These are phyloP conservation scores for Echium plantagineum DNA, from an alignment of 257 asterid genomes.

Conservation along the genomic window DNA sequence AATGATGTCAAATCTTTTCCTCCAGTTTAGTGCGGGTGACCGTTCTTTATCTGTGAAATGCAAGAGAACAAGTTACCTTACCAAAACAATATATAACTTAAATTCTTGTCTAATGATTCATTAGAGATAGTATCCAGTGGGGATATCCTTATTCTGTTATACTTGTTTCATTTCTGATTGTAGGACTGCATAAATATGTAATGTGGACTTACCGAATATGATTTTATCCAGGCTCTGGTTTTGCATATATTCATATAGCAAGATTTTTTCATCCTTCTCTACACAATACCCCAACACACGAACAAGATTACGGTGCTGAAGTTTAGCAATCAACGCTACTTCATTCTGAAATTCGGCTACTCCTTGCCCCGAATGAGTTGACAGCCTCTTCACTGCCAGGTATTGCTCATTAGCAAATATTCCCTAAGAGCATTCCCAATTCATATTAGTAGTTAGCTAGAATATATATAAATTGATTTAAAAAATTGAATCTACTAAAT, in stretches of 20 bases:
- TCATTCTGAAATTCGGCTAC: constrained; percentile 1
- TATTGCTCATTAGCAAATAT: not conserved
- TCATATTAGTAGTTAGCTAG: no score
- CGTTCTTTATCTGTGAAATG: not conserved
- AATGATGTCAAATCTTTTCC: constrained; percentile 6
- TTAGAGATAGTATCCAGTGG: no score
- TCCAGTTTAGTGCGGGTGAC: constrained; percentile 1
- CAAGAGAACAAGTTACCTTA: not conserved
- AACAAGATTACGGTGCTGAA: constrained; percentile 1
- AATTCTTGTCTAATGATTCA: no score
- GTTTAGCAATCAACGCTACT: constrained; percentile 5
- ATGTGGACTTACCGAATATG: not conserved
- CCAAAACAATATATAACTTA: no score
- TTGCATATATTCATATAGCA: constrained; percentile 1
- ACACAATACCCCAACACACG: not conserved
- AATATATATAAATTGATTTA: no score
- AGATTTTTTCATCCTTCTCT: not conserved
- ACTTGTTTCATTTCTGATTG: not conserved
- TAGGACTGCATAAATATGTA: not conserved
- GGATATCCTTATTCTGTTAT: not conserved
- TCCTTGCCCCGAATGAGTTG: constrained; percentile 1
- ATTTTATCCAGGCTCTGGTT: constrained; percentile 1
- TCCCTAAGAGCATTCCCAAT: not conserved
- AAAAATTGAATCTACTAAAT: no score
- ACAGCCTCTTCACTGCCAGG: constrained; percentile 5